Conservation (phyloP, 1,139 yeast species). For the Debaryomyces psychrophilus region DNA sequence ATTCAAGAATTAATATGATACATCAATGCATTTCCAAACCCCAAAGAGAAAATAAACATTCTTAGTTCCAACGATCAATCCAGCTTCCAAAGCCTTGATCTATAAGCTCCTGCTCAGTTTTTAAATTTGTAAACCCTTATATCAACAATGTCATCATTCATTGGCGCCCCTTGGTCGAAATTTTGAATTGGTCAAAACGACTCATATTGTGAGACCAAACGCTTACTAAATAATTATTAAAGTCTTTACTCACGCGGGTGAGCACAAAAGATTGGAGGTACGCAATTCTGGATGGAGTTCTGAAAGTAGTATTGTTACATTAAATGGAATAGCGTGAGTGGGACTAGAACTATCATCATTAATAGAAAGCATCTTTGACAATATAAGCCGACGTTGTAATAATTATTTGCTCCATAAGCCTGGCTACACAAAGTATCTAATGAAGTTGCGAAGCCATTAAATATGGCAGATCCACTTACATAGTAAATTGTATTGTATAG, state of each 20-base stretch:
- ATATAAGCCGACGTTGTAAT: conserved; percentile 43
- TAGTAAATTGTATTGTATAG: conserved; percentile 7
- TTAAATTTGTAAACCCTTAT: background rate
- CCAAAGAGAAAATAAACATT: conserved; percentile 2
- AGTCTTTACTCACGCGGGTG: no score
- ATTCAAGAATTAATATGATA: background rate
- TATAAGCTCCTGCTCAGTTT: background rate
- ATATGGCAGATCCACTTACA: conserved; percentile 3
- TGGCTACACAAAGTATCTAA: conserved; percentile 50
- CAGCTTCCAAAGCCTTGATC: background rate
- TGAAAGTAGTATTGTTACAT: no score
- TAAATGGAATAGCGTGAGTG: conserved; percentile 16
- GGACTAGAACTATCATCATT: conserved; percentile 37
- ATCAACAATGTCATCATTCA: no score
- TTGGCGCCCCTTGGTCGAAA: no score
- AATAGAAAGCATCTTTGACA: conserved; percentile 47
- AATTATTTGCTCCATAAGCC: conserved; percentile 48
- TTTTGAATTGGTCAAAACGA: no score
- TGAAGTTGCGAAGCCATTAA: conserved; percentile 43
- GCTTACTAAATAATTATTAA: no score
- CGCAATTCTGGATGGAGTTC: no score
- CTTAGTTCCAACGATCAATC: conserved; percentile 11
- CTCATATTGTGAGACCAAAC: no score
- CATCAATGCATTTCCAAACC: conserved; percentile 2
- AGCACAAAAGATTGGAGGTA: no score